Conservation (phyloP, 306 rosid species). For the Astragalus glycyphyllos region DNA sequence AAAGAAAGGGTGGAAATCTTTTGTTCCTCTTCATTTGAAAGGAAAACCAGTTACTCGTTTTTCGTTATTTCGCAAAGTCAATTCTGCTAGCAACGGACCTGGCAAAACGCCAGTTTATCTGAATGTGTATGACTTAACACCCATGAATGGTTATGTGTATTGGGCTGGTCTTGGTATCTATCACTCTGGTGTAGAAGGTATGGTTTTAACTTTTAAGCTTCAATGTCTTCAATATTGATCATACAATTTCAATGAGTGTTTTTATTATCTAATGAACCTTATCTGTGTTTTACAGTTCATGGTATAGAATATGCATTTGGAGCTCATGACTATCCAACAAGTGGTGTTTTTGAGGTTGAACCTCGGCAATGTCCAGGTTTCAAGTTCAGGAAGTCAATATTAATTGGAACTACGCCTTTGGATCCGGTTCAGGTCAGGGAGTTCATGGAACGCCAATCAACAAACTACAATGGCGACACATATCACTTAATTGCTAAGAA, state of each 20-base stretch:
- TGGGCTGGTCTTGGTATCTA: slow-evolving; percentile 98
- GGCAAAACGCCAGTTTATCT: slow-evolving; percentile 85
- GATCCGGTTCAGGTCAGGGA: slow-evolving; percentile 83
- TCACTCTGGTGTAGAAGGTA: slow-evolving; percentile 99
- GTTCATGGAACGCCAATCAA: slow-evolving; percentile 84
- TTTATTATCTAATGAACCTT: slow-evolving; percentile 38
- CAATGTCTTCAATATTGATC: slow-evolving; percentile 27
- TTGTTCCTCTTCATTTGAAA: slow-evolving; percentile 73
- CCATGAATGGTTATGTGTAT: slow-evolving; percentile 89
- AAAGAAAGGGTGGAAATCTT: slow-evolving; percentile 84
- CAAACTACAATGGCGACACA: slow-evolving; percentile 82
- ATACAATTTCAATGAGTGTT: slow-evolving; percentile 24
- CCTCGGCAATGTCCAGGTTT: slow-evolving; percentile 98
- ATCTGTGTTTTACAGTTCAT: slow-evolving; percentile 67
- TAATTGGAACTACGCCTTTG: slow-evolving; percentile 84
- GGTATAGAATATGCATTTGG: slow-evolving; percentile 97
- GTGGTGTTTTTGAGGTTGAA: slow-evolving; percentile 98
- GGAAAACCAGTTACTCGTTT: slow-evolving; percentile 73
- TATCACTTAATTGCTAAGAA: slow-evolving; percentile 95
- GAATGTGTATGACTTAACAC: slow-evolving; percentile 93
- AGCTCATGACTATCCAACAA: slow-evolving; percentile 93
- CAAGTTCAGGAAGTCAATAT: slow-evolving; percentile 89
- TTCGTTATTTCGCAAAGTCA: slow-evolving; percentile 73
- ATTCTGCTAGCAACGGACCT: slow-evolving; percentile 64
- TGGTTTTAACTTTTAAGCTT: background rate